Percentiles rank a stretch among this genome's conserved stretches.
phyloP scores from a whole-genome alignment of 225 moss, liverwort and hornwort species.

The Sphagnum contortum region DNA sequence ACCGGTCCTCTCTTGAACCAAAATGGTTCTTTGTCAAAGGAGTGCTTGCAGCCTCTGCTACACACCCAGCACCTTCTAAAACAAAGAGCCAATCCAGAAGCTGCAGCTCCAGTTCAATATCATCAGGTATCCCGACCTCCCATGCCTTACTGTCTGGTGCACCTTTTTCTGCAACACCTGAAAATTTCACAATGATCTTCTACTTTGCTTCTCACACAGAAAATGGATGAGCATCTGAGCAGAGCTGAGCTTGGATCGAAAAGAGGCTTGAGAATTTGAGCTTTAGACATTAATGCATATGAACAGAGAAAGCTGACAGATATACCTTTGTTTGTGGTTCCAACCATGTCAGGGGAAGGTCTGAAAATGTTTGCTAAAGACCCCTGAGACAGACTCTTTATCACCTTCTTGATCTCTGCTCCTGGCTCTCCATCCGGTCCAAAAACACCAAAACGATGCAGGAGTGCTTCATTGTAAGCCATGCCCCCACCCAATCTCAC shows the following conservation, averaged over 20 bases:
- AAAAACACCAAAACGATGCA: conserved; percentile 93
- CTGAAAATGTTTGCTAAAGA: conserved; percentile 71
- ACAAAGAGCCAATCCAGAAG: conserved; percentile 98
- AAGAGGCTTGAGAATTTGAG: too few relatives aligned
- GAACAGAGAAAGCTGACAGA: neutral
- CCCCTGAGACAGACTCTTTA: conserved; percentile 65
- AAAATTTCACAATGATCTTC: neutral
- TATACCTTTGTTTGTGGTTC: conserved; percentile 52
- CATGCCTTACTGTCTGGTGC: conserved; percentile 45
- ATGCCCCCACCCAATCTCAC: conserved; percentile 89
- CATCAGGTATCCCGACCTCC: conserved; percentile 81
- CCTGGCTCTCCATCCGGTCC: conserved; percentile 87
- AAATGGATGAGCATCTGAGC: too few relatives aligned
- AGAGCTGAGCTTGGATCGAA: too few relatives aligned
- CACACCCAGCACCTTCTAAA: conserved; percentile 57
- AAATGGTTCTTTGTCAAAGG: too few relatives aligned
- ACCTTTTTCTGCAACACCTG: conserved; percentile 25
- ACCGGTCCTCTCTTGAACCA: conserved; percentile 62
- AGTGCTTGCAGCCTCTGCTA: conserved; percentile 8
- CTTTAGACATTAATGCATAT: too few relatives aligned
- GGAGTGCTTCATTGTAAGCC: conserved; percentile 83
- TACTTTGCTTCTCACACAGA: too few relatives aligned
- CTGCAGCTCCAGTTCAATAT: conserved; percentile 85
- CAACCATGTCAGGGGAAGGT: conserved; percentile 41
- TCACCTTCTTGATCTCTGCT: conserved; percentile 73